Evolutionary conservation across 2,329 filamentous ascomycete species (phyloP).

Genomic region (Beauveria rudraprayagi): DNA sequence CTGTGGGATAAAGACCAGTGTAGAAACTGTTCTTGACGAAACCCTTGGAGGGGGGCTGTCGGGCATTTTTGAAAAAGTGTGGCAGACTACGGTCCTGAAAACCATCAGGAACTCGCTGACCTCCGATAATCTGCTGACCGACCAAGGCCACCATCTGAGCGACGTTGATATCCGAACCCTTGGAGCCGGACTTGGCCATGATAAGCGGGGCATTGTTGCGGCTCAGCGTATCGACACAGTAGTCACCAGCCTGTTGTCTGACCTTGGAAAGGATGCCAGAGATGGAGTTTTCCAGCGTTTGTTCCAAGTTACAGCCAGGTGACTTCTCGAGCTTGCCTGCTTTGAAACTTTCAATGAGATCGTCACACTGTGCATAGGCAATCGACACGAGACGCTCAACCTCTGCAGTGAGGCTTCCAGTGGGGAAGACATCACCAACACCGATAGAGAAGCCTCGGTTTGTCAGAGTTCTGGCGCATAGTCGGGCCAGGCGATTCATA

Average conservation of each 20-base stretch:
- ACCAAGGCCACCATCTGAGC: constrained; percentile 98
- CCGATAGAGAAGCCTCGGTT: constrained; percentile 95
- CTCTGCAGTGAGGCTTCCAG: constrained; percentile 56
- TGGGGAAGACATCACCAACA: constrained; percentile 88
- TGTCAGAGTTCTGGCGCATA: constrained; percentile 80
- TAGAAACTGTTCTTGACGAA: constrained; percentile 98
- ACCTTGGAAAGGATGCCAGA: constrained; percentile 90
- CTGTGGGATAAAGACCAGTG: constrained; percentile 77
- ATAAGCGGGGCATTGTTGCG: constrained; percentile 86
- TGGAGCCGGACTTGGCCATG: constrained; percentile 96
- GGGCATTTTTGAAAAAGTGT: constrained; percentile 89
- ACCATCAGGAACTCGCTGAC: constrained; percentile 84
- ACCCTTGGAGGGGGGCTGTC: constrained; percentile 88
- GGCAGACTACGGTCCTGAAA: constrained; percentile 94
- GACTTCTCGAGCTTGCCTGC: constrained; percentile 75
- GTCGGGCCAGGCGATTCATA: constrained; percentile 89
- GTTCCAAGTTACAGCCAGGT: constrained; percentile 81
- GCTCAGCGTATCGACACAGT: constrained; percentile 85
- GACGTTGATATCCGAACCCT: constrained; percentile 95
- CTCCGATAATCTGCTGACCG: constrained; percentile 95
- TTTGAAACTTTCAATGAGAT: constrained; percentile 75
- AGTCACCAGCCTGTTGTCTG: constrained; percentile 80
- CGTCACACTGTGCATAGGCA: constrained; percentile 74
- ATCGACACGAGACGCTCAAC: constrained; percentile 69
- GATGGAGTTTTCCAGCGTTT: constrained; percentile 83